Percentiles rank a stretch among this genome's conserved stretches.
phyloP scores from a whole-genome alignment of 345 rosid genomes.

The Linum lewisii region DNA sequence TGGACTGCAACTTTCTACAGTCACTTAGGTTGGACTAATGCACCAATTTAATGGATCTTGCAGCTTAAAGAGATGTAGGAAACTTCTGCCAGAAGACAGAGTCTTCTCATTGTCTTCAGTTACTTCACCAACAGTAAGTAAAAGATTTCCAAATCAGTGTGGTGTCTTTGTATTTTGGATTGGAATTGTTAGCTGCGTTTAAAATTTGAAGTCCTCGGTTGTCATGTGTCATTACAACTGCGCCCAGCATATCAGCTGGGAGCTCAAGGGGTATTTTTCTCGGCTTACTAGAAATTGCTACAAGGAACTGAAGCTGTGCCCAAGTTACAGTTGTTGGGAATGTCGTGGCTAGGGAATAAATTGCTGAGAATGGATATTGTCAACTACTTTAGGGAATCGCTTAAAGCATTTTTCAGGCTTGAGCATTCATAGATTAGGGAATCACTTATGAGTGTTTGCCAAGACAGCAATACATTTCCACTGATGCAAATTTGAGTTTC shows the following conservation, averaged over 20 bases:
- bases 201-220: neutral
- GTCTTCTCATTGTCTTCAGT: conserved; percentile 22
- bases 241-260: neutral
- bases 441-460: too few relatives aligned
- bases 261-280: neutral
- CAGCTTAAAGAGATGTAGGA: conserved; percentile 24
- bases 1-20: neutral
- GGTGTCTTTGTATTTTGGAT: neutral
- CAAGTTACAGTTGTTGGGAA: neutral
- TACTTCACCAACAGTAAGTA: conserved; percentile 20
- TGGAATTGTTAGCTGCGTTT: neutral
- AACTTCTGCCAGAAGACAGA: conserved; percentile 21
- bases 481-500: neutral
- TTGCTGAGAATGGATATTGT: neutral
- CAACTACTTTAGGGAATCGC: neutral
- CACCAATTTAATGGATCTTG: conserved; percentile 13
- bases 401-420: neutral
- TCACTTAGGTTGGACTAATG: conserved; percentile 3
- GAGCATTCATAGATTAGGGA: neutral
- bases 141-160: conserved; percentile 5
- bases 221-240: neutral
- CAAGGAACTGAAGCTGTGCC: neutral
- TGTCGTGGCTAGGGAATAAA: neutral
- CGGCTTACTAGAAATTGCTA: neutral
- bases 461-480: too few relatives aligned